Base-by-base conservation (phyloP, 441 rosid genomes). In the Hypseocharis bilobata region DNA sequence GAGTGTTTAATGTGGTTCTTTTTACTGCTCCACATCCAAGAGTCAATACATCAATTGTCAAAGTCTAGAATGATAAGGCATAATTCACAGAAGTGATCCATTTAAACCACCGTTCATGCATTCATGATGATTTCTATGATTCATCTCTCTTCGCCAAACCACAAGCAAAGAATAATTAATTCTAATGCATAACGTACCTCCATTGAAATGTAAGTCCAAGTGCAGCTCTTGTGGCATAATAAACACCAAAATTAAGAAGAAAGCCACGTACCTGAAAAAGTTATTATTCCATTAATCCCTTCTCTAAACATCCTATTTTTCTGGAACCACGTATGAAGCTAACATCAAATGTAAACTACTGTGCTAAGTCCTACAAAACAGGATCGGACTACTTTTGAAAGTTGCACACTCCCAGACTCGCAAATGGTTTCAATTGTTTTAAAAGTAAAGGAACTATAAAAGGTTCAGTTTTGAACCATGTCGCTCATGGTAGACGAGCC, bases 201-300 rank as follows among this genome's bases (percentile, higher is more conserved):
- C 98, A 89, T 72, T 85, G 87, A 76, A 92, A 92, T 1, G 94
- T 42, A 75, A 89, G 91, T 73, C 96, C 96, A 69, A 92, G 94
- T 34, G 94, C 98, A 75, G 86, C 91, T 83, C 96, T 83, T 62
- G 96, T 92, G 63, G 96, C 96, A 76, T 88, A 83, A 62, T 92
- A 88, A 54, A 92, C 96, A 66, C 96, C 96, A 77, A 89, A 89
- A 72, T 89, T 92, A 65, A 92, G 92, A 81, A 92, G 96, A 77
- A 92, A 89, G 52, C 98, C 98, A 19, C 96, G 77, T 56, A 92
- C 96, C 98, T 89, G 85, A 61, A 78, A 49, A 32, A 68, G 49
- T 56, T 49, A 57, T 22, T 32, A 13, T n/a, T 45, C 23, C 42
- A 36, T 36, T 1, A 36, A 36, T 36, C 42, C 42, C 11, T 11